Percentiles rank a stretch among this genome's conserved stretches.
Conservation (phyloP, 2,329 filamentous ascomycete species). For the Microsporum audouinii region DNA sequence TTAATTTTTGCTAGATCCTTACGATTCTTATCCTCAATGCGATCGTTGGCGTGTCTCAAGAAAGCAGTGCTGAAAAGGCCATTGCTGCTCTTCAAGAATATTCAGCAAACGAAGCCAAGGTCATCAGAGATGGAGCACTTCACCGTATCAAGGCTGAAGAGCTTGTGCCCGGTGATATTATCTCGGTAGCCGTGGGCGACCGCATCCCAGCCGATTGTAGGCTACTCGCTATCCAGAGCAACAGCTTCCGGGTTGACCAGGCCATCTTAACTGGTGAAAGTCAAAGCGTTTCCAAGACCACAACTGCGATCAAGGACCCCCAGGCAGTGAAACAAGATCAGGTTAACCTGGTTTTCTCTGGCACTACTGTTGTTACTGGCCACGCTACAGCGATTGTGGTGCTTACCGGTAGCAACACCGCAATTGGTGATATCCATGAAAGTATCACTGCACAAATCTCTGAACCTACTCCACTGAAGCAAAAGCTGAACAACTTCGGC, state of each 20-base stretch:
- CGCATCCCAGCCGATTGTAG: constrained; percentile 92
- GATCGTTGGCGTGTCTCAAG: constrained; percentile 93
- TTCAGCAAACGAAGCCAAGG: constrained; percentile 94
- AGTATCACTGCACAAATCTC: constrained; percentile 98
- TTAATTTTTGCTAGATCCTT: constrained; percentile 54
- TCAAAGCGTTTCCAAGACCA: constrained; percentile 87
- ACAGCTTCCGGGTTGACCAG: constrained; percentile 93
- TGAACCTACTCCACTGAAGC: constrained; percentile 90
- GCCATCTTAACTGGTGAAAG: constrained; percentile 95
- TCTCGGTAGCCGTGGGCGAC: constrained; percentile 80
- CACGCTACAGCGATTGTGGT: constrained; percentile 86
- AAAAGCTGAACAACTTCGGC: constrained; percentile 97
- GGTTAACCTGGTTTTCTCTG: constrained; percentile 95
- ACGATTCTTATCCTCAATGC: constrained; percentile 95
- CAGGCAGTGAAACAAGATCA: constrained; percentile 95
- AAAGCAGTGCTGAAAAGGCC: constrained; percentile 96
- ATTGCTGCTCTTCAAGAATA: constrained; percentile 98
- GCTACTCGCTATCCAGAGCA: constrained; percentile 81
- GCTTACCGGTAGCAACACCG: constrained; percentile 76
- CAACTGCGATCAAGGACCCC: constrained; percentile 55
- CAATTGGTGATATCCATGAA: constrained; percentile 97
- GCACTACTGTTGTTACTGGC: constrained; percentile 90
- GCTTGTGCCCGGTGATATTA: constrained; percentile 84
- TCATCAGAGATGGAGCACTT: constrained; percentile 71
- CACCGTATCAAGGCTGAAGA: constrained; percentile 89